phyloP scores from a whole-genome alignment of 2,329 filamentous ascomycete species.

The Aspergillus ochraceoroseus region DNA sequence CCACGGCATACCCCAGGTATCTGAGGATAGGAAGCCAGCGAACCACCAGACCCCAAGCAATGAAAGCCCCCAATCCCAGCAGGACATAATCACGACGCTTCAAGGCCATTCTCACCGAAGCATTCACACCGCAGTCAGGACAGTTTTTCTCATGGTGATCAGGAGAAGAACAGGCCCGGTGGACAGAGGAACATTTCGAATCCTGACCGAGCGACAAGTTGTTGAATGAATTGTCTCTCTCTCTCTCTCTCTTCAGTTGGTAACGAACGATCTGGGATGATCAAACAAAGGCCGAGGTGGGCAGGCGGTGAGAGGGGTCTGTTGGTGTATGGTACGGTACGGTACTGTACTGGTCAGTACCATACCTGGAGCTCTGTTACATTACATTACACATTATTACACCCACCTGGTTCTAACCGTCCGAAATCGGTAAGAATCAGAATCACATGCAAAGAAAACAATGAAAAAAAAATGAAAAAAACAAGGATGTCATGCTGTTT shows the following conservation, averaged over 20 bases:
- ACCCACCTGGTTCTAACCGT: no score
- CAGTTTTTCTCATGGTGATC: slow-evolving; percentile 39
- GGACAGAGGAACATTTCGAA: not conserved
- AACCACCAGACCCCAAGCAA: slow-evolving; percentile 82
- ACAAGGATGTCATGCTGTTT: slow-evolving; percentile 15
- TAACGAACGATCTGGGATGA: not conserved
- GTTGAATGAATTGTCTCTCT: not conserved
- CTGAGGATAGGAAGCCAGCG: slow-evolving; percentile 78
- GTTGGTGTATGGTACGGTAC: not conserved
- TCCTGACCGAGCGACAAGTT: not conserved
- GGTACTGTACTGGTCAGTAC: not conserved
- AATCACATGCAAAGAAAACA: slow-evolving; percentile 2
- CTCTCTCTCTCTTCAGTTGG: not conserved
- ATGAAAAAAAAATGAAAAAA: not conserved
- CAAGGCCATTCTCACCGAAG: slow-evolving; percentile 46
- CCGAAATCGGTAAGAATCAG: no score
- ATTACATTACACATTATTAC: no score
- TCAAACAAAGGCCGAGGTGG: not conserved
- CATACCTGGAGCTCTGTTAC: no score
- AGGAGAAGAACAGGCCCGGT: slow-evolving; percentile 12
- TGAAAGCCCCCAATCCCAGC: slow-evolving; percentile 48
- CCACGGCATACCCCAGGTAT: slow-evolving; percentile 79
- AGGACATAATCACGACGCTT: slow-evolving; percentile 43
- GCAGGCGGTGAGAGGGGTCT: slow-evolving; percentile 12
- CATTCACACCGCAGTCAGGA: slow-evolving; percentile 31